Percentiles rank a stretch among this genome's conserved stretches.
Evolutionary conservation across 2,329 filamentous ascomycete genomes (phyloP).

Genomic region (Colletotrichum sp.): DNA sequence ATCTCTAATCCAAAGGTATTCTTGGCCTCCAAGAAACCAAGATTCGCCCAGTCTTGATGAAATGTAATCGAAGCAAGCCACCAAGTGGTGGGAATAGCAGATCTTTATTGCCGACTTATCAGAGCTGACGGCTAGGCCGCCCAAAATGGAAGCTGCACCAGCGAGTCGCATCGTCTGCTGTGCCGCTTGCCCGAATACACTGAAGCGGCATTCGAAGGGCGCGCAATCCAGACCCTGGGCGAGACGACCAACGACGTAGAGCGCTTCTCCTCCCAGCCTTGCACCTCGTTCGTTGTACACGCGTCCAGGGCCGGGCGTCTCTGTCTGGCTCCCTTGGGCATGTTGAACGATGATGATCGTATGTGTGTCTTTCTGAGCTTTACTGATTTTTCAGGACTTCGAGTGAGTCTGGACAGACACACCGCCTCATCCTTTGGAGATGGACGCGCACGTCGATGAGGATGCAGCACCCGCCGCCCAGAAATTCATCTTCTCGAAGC

Average conservation of each 20-base stretch:
- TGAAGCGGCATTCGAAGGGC: not conserved
- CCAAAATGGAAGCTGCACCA: not conserved
- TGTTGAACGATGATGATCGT: not conserved
- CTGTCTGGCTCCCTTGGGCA: not conserved
- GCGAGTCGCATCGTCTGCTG: not conserved
- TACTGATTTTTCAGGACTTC: not conserved
- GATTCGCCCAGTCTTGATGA: not conserved
- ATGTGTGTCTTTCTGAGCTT: not conserved
- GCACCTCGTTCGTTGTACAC: not conserved
- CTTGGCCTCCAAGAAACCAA: not conserved
- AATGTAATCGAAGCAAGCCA: not conserved
- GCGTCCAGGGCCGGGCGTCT: not conserved
- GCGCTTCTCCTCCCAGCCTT: not conserved
- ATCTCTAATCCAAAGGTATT: not conserved
- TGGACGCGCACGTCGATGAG: not conserved
- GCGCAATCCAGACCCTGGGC: not conserved
- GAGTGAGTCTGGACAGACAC: not conserved
- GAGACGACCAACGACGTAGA: not conserved
- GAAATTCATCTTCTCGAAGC: constrained; percentile 1
- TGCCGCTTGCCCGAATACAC: not conserved
- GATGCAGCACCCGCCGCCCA: not conserved
- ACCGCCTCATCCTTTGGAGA: not conserved
- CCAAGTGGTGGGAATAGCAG: not conserved
- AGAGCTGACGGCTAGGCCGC: not conserved
- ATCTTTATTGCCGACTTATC: not conserved